phyloP scores from a whole-genome alignment of 2,329 filamentous ascomycete species.

The Colletotrichum tabaci region DNA sequence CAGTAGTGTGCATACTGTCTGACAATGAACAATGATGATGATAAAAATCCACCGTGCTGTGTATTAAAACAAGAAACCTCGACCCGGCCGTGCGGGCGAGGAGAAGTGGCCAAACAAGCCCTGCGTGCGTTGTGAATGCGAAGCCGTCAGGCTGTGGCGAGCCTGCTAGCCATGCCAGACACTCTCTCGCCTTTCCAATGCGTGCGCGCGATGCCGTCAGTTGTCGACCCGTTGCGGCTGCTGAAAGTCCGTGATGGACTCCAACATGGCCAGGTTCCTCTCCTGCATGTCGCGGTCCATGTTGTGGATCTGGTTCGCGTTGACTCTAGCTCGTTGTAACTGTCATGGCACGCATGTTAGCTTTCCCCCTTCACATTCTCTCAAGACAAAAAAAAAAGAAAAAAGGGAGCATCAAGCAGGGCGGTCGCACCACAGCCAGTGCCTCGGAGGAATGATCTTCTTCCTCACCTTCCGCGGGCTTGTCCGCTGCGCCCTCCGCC shows the following conservation, averaged over 20 bases:
- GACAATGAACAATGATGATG: background rate
- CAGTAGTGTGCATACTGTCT: background rate
- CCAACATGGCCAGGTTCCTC: constrained; percentile 60
- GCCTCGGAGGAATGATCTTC: constrained; percentile 76
- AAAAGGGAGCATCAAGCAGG: constrained; percentile 60
- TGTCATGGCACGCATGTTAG: constrained; percentile 44
- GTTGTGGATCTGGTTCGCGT: constrained; percentile 65
- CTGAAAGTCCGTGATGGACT: constrained; percentile 45
- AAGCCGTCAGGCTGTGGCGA: constrained; percentile 22
- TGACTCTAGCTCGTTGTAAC: constrained; percentile 51
- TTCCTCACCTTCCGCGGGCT: constrained; percentile 70
- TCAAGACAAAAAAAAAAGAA: too few species aligned
- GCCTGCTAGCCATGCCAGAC: constrained; percentile 32
- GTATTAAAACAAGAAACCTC: constrained; percentile 40
- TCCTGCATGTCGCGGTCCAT: constrained; percentile 71
- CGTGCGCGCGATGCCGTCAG: constrained; percentile 23
- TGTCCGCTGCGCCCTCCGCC: constrained; percentile 52
- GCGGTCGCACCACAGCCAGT: constrained; percentile 76
- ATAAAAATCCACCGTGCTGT: constrained; percentile 21
- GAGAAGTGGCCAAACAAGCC: constrained; percentile 35
- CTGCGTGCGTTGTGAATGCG: constrained; percentile 4
- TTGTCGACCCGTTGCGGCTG: constrained; percentile 32
- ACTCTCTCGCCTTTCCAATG: background rate
- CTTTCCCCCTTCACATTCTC: constrained; percentile 34
- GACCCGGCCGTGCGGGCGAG: constrained; percentile 33